Conservation (phyloP, 805 yeast species). For the Ogataea ramenticola region DNA sequence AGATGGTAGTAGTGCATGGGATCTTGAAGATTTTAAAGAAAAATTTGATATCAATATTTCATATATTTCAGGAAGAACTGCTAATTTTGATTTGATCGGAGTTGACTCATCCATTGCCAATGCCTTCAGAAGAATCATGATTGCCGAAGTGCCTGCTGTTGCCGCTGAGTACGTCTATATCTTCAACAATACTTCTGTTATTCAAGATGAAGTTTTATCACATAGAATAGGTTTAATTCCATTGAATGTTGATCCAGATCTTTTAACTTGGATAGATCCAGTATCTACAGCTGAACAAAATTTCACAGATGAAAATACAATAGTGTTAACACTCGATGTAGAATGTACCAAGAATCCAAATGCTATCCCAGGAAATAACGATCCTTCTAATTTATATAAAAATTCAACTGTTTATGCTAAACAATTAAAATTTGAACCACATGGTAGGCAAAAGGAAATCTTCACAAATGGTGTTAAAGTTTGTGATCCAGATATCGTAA, state of each 20-base stretch:
- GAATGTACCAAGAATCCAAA: conserved; percentile 81
- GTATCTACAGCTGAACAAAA: conserved; percentile 44
- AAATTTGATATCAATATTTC: conserved; percentile 60
- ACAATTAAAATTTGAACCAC: conserved; percentile 86
- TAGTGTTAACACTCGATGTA: conserved; percentile 75
- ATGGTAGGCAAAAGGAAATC: conserved; percentile 72
- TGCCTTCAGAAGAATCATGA: conserved; percentile 95
- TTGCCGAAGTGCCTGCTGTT: conserved; percentile 91
- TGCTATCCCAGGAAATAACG: conserved; percentile 69
- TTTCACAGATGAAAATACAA: conserved; percentile 82
- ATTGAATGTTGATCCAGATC: conserved; percentile 84
- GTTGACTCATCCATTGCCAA: conserved; percentile 91
- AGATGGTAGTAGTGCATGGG: conserved; percentile 70
- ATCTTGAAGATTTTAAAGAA: conserved; percentile 68
- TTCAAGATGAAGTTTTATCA: conserved; percentile 95
- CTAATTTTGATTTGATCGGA: conserved; percentile 81
- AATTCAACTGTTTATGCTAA: conserved; percentile 85
- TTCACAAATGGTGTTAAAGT: conserved; percentile 66
- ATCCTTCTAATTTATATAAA: conserved; percentile 76
- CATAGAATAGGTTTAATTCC: conserved; percentile 94
- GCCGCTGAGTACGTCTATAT: conserved; percentile 91
- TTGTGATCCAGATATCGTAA: conserved; percentile 79
- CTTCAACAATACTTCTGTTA: conserved; percentile 91
- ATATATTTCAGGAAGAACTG: conserved; percentile 56
- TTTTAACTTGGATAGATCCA: conserved; percentile 74